Conservation (phyloP, 176 grass and related monocot species). For the Ensete ventricosum region DNA sequence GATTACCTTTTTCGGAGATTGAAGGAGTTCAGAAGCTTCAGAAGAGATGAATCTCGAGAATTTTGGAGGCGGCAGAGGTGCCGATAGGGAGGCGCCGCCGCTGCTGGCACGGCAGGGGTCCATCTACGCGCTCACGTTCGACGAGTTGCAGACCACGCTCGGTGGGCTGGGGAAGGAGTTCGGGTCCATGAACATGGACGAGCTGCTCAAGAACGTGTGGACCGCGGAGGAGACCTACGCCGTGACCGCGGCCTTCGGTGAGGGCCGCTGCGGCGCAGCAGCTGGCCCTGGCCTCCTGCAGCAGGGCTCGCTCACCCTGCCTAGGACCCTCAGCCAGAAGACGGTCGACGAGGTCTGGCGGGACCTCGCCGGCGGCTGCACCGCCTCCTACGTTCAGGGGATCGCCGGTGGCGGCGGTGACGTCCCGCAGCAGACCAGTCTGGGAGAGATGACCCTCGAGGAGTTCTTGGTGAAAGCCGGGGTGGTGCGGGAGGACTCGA, state of each 20-base stretch:
- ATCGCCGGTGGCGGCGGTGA: conserved; percentile 31
- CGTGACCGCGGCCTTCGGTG: conserved; percentile 29
- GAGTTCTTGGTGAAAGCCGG: conserved; percentile 7
- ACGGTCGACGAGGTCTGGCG: conserved; percentile 91
- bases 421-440: background rate
- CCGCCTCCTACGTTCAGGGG: conserved; percentile 5
- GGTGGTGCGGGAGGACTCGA: background rate
- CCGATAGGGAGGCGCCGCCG: background rate
- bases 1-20: background rate
- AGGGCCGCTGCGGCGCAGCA: background rate
- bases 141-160: conserved; percentile 75
- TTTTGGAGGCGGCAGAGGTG: background rate
- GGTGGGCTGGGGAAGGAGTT: conserved; percentile 64
- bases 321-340: conserved; percentile 81
- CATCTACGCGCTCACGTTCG: conserved; percentile 69
- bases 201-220: conserved; percentile 91
- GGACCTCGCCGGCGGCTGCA: conserved; percentile 27
- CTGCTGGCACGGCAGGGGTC: conserved; percentile 58
- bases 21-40: background rate
- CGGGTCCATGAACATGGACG: conserved; percentile 96
- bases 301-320: conserved; percentile 67
- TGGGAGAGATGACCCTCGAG: conserved; percentile 8
- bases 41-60: background rate
- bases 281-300: conserved; percentile 35
- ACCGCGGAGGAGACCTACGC: conserved; percentile 83